A percentile compares a stretch with the other conserved stretches of the same genome.
These are phyloP conservation scores for Blastobotrys terrestris DNA, from an alignment of 805 yeast species.

Conservation along the genomic window DNA sequence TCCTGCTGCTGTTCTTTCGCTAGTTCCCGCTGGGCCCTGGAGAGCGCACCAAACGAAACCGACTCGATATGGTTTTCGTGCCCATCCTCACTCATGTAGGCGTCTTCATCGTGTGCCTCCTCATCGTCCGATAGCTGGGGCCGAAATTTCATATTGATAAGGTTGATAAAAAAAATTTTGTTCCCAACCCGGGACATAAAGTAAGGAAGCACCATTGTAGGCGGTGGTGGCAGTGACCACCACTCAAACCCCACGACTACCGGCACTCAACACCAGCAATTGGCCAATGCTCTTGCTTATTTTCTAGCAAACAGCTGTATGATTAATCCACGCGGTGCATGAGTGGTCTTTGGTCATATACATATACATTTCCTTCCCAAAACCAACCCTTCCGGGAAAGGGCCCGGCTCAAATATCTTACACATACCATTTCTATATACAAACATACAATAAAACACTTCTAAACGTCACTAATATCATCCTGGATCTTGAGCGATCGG, in stretches of 20 bases:
- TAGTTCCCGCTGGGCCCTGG: conserved; percentile 25
- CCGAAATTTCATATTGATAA: background rate
- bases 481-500: conserved; percentile 67
- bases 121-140: background rate
- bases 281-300: background rate
- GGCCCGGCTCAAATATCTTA: too few relatives aligned
- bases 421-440: background rate
- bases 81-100: background rate
- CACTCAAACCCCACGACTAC: too few relatives aligned
- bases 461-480: conserved; percentile 44
- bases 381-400: too few relatives aligned
- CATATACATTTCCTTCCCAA: too few relatives aligned
- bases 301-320: background rate
- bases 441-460: conserved; percentile 2
- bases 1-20: conserved; percentile 25
- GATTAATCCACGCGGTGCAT: too few relatives aligned
- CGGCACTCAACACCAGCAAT: too few relatives aligned
- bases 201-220: too few relatives aligned
- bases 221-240: too few relatives aligned
- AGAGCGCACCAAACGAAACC: conserved; percentile 26
- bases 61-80: conserved; percentile 10
- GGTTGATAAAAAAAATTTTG: background rate
- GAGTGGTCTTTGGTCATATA: too few relatives aligned
- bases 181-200: background rate
- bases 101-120: conserved; percentile 6